Conservation (phyloP, 208 protist genomes). For the Trypanosoma grayi region DNA sequence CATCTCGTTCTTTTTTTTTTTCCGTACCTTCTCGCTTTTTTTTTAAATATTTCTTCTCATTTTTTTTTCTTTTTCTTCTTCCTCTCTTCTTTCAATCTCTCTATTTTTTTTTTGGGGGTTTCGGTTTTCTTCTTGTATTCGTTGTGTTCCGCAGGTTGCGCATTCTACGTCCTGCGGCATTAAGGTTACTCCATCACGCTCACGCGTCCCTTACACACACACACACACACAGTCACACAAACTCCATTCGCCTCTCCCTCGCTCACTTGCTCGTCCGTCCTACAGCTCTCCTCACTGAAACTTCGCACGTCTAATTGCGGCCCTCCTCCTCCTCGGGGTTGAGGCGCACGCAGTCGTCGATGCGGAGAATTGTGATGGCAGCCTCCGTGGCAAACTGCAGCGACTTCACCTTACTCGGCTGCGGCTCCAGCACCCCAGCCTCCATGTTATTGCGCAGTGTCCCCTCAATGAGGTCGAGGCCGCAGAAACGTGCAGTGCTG, state of each 20-base stretch:
- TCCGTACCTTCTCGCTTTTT: not conserved
- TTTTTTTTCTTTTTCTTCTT: constrained; percentile 1
- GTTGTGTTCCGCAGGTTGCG: no score
- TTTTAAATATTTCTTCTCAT: not conserved
- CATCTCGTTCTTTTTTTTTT: not conserved
- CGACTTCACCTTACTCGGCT: constrained; percentile 98
- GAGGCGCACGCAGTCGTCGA: constrained; percentile 99
- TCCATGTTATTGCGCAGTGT: constrained; percentile 95
- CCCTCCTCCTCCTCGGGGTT: constrained; percentile 85
- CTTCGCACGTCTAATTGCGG: constrained; percentile 20
- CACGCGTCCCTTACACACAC: no score
- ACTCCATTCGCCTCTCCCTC: no score
- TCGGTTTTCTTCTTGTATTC: not conserved
- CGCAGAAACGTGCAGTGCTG: constrained; percentile 67
- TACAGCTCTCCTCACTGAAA: no score
- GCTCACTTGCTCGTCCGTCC: no score
- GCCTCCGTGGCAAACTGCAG: constrained; percentile 99
- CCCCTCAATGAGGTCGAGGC: constrained; percentile 96
- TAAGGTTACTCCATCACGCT: no score
- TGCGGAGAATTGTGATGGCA: constrained; percentile 99
- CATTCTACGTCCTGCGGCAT: no score
- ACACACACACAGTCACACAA: no score
- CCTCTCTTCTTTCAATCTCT: not conserved
- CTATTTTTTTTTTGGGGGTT: not conserved
- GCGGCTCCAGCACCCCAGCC: constrained; percentile 99